Percentiles rank a stretch among this genome's conserved stretches.
These are phyloP conservation scores for Rhizopogon vinicolor DNA, from an alignment of 768 basidiomycete species.

Conservation along the genomic window DNA sequence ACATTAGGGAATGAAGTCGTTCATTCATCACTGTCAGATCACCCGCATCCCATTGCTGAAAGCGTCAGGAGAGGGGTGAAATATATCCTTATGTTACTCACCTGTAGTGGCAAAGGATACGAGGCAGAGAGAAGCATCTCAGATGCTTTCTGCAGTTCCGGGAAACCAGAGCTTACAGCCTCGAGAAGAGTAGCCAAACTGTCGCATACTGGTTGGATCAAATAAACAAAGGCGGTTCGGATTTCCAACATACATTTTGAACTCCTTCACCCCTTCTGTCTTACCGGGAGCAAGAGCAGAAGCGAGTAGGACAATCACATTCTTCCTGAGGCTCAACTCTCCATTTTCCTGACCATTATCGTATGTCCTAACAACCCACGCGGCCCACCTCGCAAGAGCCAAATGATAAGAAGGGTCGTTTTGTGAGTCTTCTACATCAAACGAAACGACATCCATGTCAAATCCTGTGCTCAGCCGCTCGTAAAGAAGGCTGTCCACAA, in stretches of 20 bases:
- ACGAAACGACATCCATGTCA: conserved; percentile 13
- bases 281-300: conserved; percentile 41
- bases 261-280: conserved; percentile 19
- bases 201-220: conserved; percentile 2
- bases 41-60: conserved; percentile 47
- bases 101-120: conserved; percentile 8
- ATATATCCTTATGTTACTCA: conserved; percentile 4
- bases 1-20: conserved; percentile 39
- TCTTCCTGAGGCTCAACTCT: conserved; percentile 40
- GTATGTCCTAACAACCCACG: conserved; percentile 51
- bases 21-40: conserved; percentile 54
- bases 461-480: conserved; percentile 8
- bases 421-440: conserved; percentile 14
- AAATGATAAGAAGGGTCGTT: conserved; percentile 44
- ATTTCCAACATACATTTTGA: conserved; percentile 28
- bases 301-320: conserved; percentile 41
- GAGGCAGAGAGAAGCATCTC: conserved; percentile 11
- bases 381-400: conserved; percentile 67
- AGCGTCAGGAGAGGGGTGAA: not conserved
- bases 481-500: conserved; percentile 33
- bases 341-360: conserved; percentile 23
- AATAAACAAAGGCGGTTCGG: not conserved
- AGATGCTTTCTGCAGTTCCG: conserved; percentile 14
- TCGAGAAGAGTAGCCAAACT: conserved; percentile 19
- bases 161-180: conserved; percentile 14